These are phyloP conservation scores for Coniochaeta pulveracea DNA, from an alignment of 2,329 filamentous ascomycete genomes.

Conservation along the genomic window DNA sequence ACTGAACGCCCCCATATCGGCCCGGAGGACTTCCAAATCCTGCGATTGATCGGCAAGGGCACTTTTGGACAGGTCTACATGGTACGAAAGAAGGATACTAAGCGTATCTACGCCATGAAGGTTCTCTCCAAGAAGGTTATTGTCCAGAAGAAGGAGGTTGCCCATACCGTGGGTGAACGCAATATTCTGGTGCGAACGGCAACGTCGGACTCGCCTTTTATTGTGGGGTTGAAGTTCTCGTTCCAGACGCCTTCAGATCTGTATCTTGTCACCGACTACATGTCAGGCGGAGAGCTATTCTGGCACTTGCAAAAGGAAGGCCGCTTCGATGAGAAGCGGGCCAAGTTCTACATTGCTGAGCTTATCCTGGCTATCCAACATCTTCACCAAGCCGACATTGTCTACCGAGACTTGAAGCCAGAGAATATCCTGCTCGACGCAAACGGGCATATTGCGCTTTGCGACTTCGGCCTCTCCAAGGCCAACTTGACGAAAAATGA, in stretches of 20 bases:
- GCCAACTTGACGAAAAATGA: conserved; percentile 95
- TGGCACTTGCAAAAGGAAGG: conserved; percentile 98
- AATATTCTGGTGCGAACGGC: conserved; percentile 96
- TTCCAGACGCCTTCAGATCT: conserved; percentile 96
- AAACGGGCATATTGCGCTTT: conserved; percentile 94
- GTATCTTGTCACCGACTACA: conserved; percentile 98
- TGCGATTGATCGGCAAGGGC: conserved; percentile 94
- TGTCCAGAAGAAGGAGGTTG: conserved; percentile 98
- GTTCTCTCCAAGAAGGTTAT: conserved; percentile 99
- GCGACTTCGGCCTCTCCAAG: conserved; percentile 95
- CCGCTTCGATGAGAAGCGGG: conserved; percentile 84
- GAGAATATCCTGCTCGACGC: conserved; percentile 96
- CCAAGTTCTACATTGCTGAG: conserved; percentile 98
- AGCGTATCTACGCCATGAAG: conserved; percentile 98
- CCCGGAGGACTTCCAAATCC: conserved; percentile 88
- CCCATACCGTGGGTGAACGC: conserved; percentile 90
- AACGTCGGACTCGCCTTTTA: conserved; percentile 92
- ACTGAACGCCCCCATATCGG: conserved; percentile 86
- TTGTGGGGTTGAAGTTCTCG: conserved; percentile 95
- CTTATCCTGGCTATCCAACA: conserved; percentile 92
- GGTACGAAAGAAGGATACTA: conserved; percentile 92
- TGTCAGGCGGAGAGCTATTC: conserved; percentile 97
- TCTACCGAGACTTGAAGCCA: conserved; percentile 93
- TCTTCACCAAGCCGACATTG: conserved; percentile 92
- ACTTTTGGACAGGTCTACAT: conserved; percentile 99